Base-by-base conservation (phyloP, 768 basidiomycete genomes). In the Zangia roseola region DNA sequence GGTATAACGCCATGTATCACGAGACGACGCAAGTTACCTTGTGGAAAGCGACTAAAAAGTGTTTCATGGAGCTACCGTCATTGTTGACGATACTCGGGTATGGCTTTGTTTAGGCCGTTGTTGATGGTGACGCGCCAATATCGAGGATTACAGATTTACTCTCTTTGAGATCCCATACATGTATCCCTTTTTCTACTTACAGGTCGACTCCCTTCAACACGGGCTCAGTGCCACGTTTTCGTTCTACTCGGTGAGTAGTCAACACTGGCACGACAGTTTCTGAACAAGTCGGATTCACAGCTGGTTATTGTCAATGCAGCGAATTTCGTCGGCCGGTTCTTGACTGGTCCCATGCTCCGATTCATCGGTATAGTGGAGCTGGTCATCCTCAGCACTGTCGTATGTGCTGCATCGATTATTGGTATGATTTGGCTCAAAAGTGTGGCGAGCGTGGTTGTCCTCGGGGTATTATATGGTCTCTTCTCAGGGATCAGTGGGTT, bases 261-360 rank as follows among this genome's bases (percentile, higher is more conserved):
- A 21, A 28, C 26, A 17, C 43, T 34, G 3, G 33, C 7, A n/a
- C 33, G 33, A 34, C 6, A 14, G 13, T 8, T 14, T 14, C 16
- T n/a, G 16, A 14, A n/a, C 14, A 5, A 6, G 16, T 21, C 21
- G 7, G 7, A 26, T 26, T 44, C 31, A 12, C 42, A 82, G 75
- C 60, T 84, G 20, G 71, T 78, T 7, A 76, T 85, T 21, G 53
- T 83, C 23, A 83, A 83, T 56, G 78, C 61, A 2, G 69, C 73
- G 1, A 76, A 71, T 46, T 65, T 80, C 28, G 49, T 79, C 30
- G 81, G 78, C 10, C 75, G 83, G 17, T 65, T 73, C 1, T 31
- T 76, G 13, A 76, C 78, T 0, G 70, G 70, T 16, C 43, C 70
- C 16, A 47, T 80, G 33, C 69, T 70, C 10, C 65, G 61, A 34